Conservation (phyloP, 192 early-diverging fungal species). For the Gaertneriomyces semiglobifer region DNA sequence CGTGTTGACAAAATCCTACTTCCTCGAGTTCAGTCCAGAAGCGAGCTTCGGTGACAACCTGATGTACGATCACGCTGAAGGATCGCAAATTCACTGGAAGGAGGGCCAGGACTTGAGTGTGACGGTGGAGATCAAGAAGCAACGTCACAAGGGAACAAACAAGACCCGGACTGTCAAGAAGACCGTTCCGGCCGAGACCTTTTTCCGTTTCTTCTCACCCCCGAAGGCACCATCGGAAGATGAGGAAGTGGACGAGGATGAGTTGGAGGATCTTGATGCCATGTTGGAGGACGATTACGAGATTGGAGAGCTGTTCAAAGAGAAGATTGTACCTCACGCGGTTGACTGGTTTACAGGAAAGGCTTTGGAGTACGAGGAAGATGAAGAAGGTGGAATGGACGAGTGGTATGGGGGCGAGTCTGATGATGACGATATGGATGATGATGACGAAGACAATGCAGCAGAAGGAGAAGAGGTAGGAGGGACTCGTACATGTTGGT, state of each 20-base stretch:
- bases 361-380: slow-evolving; percentile 83
- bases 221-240: slow-evolving; percentile 62
- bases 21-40: slow-evolving; percentile 67
- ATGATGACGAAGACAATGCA: slow-evolving; percentile 63
- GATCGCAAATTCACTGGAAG: slow-evolving; percentile 90
- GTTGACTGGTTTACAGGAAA: slow-evolving; percentile 99
- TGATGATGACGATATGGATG: slow-evolving; percentile 54
- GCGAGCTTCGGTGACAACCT: slow-evolving; percentile 78
- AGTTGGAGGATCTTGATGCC: slow-evolving; percentile 69
- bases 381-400: slow-evolving; percentile 32
- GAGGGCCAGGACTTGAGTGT: slow-evolving; percentile 93
- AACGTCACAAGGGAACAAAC: slow-evolving; percentile 98
- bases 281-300: slow-evolving; percentile 93
- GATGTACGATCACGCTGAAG: slow-evolving; percentile 89
- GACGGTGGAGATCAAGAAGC: slow-evolving; percentile 95
- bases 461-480: slow-evolving; percentile 58
- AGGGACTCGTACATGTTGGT: neutral
- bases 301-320: slow-evolving; percentile 97
- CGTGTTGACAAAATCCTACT: slow-evolving; percentile 90
- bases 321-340: slow-evolving; percentile 92
- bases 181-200: slow-evolving; percentile 92
- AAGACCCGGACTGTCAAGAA: slow-evolving; percentile 97
- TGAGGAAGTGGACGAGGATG: slow-evolving; percentile 66
- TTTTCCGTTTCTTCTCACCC: slow-evolving; percentile 96
- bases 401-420: slow-evolving; percentile 52